Conservation (phyloP, 371 early-diverging fungal genomes). For the Synchytrium microbalum region DNA sequence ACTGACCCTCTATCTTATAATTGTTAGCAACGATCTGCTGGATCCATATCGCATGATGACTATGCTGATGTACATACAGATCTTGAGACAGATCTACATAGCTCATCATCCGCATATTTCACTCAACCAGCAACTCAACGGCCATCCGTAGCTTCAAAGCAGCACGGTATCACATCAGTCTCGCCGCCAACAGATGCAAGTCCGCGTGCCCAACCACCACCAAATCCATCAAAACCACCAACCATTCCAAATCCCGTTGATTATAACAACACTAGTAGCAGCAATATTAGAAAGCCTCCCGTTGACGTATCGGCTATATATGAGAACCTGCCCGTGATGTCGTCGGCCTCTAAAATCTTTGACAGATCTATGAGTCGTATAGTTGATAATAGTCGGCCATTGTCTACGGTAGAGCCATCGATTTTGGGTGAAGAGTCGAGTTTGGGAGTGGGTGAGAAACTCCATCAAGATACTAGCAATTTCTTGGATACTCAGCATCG, state of each 20-base stretch:
- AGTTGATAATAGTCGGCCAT: neutral
- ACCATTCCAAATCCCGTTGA: neutral
- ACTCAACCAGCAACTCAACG: too few species aligned
- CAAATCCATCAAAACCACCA: neutral
- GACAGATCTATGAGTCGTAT: neutral
- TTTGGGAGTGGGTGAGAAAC: neutral
- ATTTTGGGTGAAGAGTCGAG: neutral
- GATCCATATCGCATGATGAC: neutral
- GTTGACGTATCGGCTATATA: neutral
- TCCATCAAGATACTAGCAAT: neutral
- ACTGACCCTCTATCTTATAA: neutral
- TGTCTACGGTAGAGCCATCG: too few species aligned
- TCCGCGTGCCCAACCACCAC: neutral
- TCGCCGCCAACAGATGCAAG: neutral
- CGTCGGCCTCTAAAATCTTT: neutral
- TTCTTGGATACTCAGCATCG: neutral
- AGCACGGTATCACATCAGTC: too few species aligned
- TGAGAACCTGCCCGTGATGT: neutral
- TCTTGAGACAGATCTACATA: too few species aligned
- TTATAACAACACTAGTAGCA: neutral
- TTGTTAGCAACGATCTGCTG: slow-evolving; percentile 1
- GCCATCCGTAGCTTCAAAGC: too few species aligned
- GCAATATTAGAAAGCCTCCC: neutral
- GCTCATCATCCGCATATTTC: too few species aligned
- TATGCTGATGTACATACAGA: too few species aligned